Conservation (phyloP, 805 yeast genomes). For the Ogataea corticis region DNA sequence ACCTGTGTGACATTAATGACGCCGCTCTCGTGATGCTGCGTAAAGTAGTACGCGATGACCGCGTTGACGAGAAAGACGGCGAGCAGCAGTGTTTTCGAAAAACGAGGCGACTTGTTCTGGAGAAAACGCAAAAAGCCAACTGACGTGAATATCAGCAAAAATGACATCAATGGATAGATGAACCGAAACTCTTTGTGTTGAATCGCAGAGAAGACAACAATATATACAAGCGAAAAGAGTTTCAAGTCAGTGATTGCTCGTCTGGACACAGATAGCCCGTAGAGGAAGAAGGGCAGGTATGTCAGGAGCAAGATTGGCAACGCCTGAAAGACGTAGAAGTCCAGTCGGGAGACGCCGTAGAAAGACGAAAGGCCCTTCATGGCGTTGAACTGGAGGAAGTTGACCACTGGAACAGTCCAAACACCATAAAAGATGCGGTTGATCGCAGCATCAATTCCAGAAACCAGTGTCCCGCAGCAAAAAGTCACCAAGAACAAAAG, state of each 20-base stretch:
- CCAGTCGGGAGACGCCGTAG: conserved; percentile 84
- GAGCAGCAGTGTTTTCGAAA: conserved; percentile 9
- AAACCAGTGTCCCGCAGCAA: conserved; percentile 20
- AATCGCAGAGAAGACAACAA: conserved; percentile 60
- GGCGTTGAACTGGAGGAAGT: conserved; percentile 79
- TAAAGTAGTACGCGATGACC: conserved; percentile 37
- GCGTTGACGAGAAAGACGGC: conserved; percentile 15
- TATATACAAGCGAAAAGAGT: conserved; percentile 38
- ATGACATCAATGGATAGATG: conserved; percentile 80
- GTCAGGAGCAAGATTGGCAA: conserved; percentile 73
- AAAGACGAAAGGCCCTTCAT: conserved; percentile 70
- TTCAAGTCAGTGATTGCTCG: conserved; percentile 24
- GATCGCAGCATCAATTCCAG: conserved; percentile 41
- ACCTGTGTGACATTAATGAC: conserved; percentile 66
- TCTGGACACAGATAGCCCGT: conserved; percentile 36
- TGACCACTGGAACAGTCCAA: conserved; percentile 60
- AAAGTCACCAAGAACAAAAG: conserved; percentile 8
- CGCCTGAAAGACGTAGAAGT: conserved; percentile 81
- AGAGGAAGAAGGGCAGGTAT: conserved; percentile 60
- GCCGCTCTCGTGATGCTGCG: conserved; percentile 82
- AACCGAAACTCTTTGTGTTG: conserved; percentile 91
- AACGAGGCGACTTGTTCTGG: conserved; percentile 2
- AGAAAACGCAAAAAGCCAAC: conserved; percentile 31
- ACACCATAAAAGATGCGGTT: conserved; percentile 64
- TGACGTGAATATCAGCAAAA: conserved; percentile 56